Conservation (phyloP, 106 monocot genomes). For the Xerophyta viscosa region DNA sequence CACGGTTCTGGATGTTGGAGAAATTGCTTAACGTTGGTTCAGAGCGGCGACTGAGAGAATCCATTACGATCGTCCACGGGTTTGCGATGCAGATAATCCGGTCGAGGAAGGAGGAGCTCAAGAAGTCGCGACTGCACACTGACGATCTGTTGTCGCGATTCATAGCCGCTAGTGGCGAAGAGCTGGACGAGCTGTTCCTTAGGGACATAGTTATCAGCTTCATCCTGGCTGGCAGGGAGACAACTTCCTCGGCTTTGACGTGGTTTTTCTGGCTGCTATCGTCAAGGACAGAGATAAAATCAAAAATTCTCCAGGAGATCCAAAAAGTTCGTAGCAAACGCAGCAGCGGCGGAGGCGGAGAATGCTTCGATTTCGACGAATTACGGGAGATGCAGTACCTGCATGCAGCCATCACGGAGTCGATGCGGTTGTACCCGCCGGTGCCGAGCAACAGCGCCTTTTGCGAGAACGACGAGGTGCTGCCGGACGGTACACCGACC, state of each 20-base stretch:
- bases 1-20: no score
- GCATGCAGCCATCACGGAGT: constrained; percentile 24
- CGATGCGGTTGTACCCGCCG: constrained; percentile 37
- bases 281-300: constrained; percentile 2
- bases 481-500: constrained; percentile 29
- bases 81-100: no score
- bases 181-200: constrained; percentile 15
- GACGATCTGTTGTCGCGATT: constrained; percentile 13
- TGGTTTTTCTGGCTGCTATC: constrained; percentile 42
- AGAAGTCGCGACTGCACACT: no score
- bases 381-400: constrained; percentile 33
- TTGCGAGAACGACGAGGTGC: constrained; percentile 11
- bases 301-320: constrained; percentile 2
- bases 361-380: constrained; percentile 6
- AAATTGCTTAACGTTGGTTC: no score
- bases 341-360: background rate
- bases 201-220: constrained; percentile 23
- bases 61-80: no score
- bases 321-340: background rate
- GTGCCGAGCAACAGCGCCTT: constrained; percentile 6
- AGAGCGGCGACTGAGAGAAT: no score
- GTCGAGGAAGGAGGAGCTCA: no score
- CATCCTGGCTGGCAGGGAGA: constrained; percentile 21
- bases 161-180: constrained; percentile 2
- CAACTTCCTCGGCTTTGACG: constrained; percentile 18